phyloP scores from a whole-genome alignment of 495 filamentous ascomycete genomes.

The Xylaria scruposa region DNA sequence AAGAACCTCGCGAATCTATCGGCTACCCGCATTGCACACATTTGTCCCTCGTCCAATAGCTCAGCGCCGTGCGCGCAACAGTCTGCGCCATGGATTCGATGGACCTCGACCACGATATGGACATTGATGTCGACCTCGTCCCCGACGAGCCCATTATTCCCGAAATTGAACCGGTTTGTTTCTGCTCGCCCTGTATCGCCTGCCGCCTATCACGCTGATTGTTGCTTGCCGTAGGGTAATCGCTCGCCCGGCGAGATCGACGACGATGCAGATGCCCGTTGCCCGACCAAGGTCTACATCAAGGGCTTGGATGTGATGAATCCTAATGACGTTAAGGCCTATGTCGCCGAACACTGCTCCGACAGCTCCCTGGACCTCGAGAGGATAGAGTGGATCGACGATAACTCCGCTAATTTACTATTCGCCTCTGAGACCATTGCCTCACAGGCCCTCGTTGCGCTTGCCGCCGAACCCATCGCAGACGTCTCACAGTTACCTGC shows the following conservation, averaged over 20 bases:
- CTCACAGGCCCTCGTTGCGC: constrained; percentile 69
- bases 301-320: constrained; percentile 82
- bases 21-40: background rate
- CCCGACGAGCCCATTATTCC: constrained; percentile 48
- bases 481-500: constrained; percentile 54
- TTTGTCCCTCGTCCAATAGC: background rate
- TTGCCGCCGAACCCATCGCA: constrained; percentile 55
- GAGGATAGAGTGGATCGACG: constrained; percentile 92
- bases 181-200: constrained; percentile 6
- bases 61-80: background rate
- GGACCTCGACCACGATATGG: constrained; percentile 82
- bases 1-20: background rate
- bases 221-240: constrained; percentile 44
- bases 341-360: constrained; percentile 68
- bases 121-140: constrained; percentile 64
- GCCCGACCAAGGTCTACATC: constrained; percentile 76
- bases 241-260: constrained; percentile 42
- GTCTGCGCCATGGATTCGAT: constrained; percentile 51
- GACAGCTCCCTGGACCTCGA: constrained; percentile 57
- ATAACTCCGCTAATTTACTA: constrained; percentile 84
- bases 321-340: constrained; percentile 76
- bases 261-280: constrained; percentile 36
- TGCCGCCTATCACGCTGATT: constrained; percentile 21
- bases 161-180: constrained; percentile 50
- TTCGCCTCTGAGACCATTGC: constrained; percentile 75